These are phyloP conservation scores for Tetracladium setigerum DNA, from an alignment of 495 filamentous ascomycete species.

Conservation along the genomic window DNA sequence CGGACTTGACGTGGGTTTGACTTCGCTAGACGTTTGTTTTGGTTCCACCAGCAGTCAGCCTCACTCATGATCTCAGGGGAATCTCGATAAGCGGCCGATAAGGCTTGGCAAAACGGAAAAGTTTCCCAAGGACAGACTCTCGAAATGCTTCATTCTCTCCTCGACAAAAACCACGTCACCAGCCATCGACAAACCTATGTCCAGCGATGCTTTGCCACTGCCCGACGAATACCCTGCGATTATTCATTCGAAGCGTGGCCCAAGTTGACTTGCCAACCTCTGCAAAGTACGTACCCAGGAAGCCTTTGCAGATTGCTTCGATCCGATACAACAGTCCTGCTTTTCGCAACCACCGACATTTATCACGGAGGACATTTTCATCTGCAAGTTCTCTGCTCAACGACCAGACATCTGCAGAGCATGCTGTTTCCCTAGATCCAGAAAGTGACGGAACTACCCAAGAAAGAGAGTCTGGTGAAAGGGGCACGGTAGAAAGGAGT, in stretches of 20 bases:
- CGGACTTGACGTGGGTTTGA: too few relatives aligned
- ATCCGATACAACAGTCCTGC: neutral
- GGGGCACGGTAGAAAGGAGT: too few relatives aligned
- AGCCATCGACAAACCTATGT: neutral
- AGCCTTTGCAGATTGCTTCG: too few relatives aligned
- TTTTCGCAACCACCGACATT: neutral
- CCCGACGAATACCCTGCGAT: slow-evolving; percentile 32
- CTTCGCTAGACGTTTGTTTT: too few relatives aligned
- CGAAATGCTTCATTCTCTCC: neutral
- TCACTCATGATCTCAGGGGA: too few relatives aligned
- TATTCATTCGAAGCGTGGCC: slow-evolving; percentile 42
- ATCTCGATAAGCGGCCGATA: too few relatives aligned
- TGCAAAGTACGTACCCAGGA: neutral
- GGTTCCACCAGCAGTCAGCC: too few relatives aligned
- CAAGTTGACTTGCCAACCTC: slow-evolving; percentile 29
- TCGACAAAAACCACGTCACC: neutral
- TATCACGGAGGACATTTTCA: slow-evolving; percentile 1
- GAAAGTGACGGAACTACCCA: neutral
- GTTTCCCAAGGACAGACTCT: too few relatives aligned
- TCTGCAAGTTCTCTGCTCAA: neutral
- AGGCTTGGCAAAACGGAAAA: too few relatives aligned
- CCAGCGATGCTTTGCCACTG: slow-evolving; percentile 40
- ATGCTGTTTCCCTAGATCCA: neutral
- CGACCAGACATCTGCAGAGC: neutral
- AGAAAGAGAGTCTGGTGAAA: neutral